These are phyloP conservation scores for Aureobasidium pullulans DNA, from an alignment of 2,329 filamentous ascomycete genomes.

Conservation along the genomic window DNA sequence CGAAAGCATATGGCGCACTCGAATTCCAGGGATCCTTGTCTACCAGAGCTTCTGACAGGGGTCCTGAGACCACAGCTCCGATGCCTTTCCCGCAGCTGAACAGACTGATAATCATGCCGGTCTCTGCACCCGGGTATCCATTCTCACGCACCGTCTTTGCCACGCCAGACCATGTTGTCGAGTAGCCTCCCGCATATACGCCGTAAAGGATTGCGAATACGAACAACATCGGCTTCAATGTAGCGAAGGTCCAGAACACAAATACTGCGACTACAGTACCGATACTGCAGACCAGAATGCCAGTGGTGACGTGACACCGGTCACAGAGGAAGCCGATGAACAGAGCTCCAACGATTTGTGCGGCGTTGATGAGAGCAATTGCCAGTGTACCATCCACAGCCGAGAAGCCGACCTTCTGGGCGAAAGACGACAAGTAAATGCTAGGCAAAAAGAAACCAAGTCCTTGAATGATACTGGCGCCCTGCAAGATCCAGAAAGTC, in stretches of 20 bases:
- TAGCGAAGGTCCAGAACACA: slow-evolving; percentile 41
- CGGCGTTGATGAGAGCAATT: slow-evolving; percentile 34
- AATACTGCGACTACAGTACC: slow-evolving; percentile 32
- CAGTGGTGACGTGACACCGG: slow-evolving; percentile 32
- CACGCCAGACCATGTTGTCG: slow-evolving; percentile 29
- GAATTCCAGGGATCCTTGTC: slow-evolving; percentile 29
- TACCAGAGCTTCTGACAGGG: slow-evolving; percentile 42
- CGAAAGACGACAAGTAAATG: slow-evolving; percentile 36
- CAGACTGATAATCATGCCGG: slow-evolving; percentile 42
- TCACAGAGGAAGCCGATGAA: slow-evolving; percentile 34
- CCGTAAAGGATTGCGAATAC: slow-evolving; percentile 38
- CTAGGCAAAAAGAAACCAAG: slow-evolving; percentile 38
- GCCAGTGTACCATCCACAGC: slow-evolving; percentile 30
- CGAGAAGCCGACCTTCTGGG: slow-evolving; percentile 30
- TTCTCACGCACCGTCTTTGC: slow-evolving; percentile 19
- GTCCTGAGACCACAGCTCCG: slow-evolving; percentile 45
- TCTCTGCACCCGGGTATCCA: slow-evolving; percentile 28
- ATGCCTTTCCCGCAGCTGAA: slow-evolving; percentile 45
- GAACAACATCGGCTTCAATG: slow-evolving; percentile 33
- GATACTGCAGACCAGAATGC: slow-evolving; percentile 30
- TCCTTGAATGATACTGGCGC: slow-evolving; percentile 34
- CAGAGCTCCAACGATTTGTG: slow-evolving; percentile 31
- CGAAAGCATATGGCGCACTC: slow-evolving; percentile 34
- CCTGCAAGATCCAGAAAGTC: slow-evolving; percentile 38
- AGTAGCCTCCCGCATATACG: slow-evolving; percentile 33